Conservation (phyloP, 2,329 filamentous ascomycete species). For the Raffaelea ambrosiae region DNA sequence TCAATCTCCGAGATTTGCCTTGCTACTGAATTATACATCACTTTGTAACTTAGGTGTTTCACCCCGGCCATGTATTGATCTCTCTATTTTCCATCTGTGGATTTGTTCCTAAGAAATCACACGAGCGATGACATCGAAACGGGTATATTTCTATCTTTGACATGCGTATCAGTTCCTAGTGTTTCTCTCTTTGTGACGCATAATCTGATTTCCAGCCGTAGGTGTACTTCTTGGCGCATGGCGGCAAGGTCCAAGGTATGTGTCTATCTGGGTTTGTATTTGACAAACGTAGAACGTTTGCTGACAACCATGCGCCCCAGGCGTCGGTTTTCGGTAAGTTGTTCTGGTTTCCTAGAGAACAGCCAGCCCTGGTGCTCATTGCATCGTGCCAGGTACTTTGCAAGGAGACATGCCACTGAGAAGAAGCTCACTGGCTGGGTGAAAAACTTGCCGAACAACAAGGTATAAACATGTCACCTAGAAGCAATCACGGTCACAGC, state of each 20-base stretch:
- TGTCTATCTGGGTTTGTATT: too few relatives aligned
- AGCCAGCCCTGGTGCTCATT: too few relatives aligned
- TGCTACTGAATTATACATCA: too few relatives aligned
- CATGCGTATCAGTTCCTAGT: neutral
- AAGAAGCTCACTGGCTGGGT: slow-evolving; percentile 53
- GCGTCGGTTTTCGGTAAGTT: slow-evolving; percentile 46
- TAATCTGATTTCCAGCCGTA: slow-evolving; percentile 17
- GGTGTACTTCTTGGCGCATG: slow-evolving; percentile 58
- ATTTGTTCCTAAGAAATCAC: neutral
- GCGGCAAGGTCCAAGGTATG: slow-evolving; percentile 57
- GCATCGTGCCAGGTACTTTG: slow-evolving; percentile 37
- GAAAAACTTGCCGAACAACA: slow-evolving; percentile 47
- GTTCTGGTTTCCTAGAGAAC: neutral
- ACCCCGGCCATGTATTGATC: too few relatives aligned
- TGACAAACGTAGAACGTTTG: neutral
- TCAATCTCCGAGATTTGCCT: too few relatives aligned
- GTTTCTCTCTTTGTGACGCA: neutral
- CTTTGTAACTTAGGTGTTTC: too few relatives aligned
- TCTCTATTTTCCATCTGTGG: too few relatives aligned
- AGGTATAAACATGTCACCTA: slow-evolving; percentile 25
- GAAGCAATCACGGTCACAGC: neutral
- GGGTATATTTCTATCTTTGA: slow-evolving; percentile 9
- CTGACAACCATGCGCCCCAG: slow-evolving; percentile 22
- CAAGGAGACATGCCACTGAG: slow-evolving; percentile 40
- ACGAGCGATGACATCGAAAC: slow-evolving; percentile 9